Evolutionary conservation across 139 green algal species (phyloP).

Genomic region (Chlorella sp.): DNA sequence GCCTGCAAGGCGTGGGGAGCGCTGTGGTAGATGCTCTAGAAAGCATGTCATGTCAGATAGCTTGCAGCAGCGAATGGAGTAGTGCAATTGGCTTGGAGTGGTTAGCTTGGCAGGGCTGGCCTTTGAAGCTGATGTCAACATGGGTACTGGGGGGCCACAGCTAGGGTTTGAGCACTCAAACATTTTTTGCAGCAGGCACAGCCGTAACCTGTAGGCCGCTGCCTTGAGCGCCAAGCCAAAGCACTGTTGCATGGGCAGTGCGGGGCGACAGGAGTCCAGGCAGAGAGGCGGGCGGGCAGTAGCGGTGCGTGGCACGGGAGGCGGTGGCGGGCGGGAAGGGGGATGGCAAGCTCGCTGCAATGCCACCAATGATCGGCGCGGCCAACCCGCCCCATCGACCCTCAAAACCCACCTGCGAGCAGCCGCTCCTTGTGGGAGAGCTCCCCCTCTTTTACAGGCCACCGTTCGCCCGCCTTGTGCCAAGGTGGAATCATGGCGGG

Average conservation of each 20-base stretch:
- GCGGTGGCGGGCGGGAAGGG: neutral
- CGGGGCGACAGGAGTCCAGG: too few relatives aligned
- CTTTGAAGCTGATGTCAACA: too few relatives aligned
- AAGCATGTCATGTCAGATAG: too few relatives aligned
- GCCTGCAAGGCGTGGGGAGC: neutral
- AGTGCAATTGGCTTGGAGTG: too few relatives aligned
- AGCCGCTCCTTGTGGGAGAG: conserved; percentile 44
- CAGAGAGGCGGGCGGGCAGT: neutral
- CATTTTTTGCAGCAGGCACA: too few relatives aligned
- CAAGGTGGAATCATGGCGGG: conserved; percentile 25
- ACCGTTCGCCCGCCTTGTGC: neutral
- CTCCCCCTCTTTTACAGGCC: neutral
- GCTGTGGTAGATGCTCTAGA: neutral
- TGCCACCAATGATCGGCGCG: neutral
- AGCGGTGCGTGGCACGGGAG: neutral
- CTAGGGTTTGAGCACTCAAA: too few relatives aligned
- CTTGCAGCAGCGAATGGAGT: neutral
- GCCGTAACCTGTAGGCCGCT: too few relatives aligned
- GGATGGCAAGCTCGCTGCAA: neutral
- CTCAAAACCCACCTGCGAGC: conserved; percentile 22
- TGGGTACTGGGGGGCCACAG: too few relatives aligned
- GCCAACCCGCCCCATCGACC: neutral
- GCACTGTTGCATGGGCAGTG: too few relatives aligned
- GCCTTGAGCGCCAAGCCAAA: too few relatives aligned
- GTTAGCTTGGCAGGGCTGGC: too few relatives aligned